Conservation (phyloP, 345 rosid species). For the Eucalyptus dawsonii region DNA sequence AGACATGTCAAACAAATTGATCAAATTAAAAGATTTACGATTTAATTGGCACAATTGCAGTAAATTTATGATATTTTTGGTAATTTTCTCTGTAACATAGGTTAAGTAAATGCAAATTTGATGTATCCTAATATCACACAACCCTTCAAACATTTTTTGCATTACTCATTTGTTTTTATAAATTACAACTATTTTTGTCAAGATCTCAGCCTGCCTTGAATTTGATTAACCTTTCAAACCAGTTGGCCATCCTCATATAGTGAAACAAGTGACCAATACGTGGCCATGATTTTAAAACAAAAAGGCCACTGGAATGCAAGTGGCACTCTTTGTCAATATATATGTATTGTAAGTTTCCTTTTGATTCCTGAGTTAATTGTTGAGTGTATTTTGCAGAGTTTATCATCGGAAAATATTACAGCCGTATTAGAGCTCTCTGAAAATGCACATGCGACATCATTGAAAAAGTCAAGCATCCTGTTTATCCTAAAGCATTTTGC, state of each 20-base stretch:
- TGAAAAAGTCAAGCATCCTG: slow-evolving; percentile 54
- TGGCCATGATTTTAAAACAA: not conserved
- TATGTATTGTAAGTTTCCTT: not conserved
- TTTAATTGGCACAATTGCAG: too few relatives aligned
- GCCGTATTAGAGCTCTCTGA: slow-evolving; percentile 58
- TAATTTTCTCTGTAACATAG: too few relatives aligned
- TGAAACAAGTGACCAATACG: not conserved
- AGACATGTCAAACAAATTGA: too few relatives aligned
- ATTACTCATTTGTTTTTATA: not conserved
- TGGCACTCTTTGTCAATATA: not conserved
- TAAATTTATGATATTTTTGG: too few relatives aligned
- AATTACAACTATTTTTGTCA: not conserved
- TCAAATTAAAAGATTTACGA: too few relatives aligned
- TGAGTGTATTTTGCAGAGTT: slow-evolving; percentile 13
- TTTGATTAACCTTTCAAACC: not conserved
- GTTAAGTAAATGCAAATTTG: not conserved
- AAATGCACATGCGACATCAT: slow-evolving; percentile 41
- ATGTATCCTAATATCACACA: not conserved
- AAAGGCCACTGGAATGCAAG: not conserved
- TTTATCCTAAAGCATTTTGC: slow-evolving; percentile 45
- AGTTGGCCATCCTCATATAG: not conserved
- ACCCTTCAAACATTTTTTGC: not conserved
- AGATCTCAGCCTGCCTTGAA: not conserved
- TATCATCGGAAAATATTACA: slow-evolving; percentile 42
- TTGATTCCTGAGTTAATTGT: not conserved